A percentile compares a stretch with the other conserved stretches of the same genome.
phyloP scores from a whole-genome alignment of 164 flowering plant species.

The Vitis rotundifolia region DNA sequence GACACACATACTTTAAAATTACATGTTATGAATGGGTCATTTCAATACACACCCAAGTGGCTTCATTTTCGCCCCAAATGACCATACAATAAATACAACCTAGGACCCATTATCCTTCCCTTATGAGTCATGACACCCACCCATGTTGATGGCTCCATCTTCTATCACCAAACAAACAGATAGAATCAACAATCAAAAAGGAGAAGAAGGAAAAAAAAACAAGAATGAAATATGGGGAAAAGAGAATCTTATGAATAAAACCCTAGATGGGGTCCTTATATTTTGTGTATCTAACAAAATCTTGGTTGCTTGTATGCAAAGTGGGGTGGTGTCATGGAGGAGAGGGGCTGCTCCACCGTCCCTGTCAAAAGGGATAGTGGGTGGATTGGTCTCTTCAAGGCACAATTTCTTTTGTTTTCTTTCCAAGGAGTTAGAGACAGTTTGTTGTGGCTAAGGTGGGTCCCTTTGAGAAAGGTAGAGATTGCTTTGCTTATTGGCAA shows the following conservation, averaged over 20 bases:
- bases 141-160: no score
- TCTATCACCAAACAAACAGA: no score
- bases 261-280: neutral
- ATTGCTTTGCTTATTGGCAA: neutral
- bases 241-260: neutral
- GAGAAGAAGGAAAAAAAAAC: no score
- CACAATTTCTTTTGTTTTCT: slow-evolving; percentile 9
- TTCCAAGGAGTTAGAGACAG: neutral
- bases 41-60: no score
- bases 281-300: slow-evolving; percentile 22
- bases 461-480: slow-evolving; percentile 4
- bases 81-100: no score
- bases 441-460: slow-evolving; percentile 22
- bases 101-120: no score
- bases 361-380: neutral
- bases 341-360: slow-evolving; percentile 1
- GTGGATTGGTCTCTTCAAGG: slow-evolving; percentile 5
- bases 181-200: no score
- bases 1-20: no score
- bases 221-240: no score
- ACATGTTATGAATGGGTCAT: no score
- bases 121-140: no score
- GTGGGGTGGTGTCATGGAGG: slow-evolving; percentile 15
- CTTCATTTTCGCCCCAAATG: no score
- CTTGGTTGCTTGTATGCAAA: slow-evolving; percentile 10